Conservation (phyloP, 768 basidiomycete genomes). For the Lactarius akahatsu region DNA sequence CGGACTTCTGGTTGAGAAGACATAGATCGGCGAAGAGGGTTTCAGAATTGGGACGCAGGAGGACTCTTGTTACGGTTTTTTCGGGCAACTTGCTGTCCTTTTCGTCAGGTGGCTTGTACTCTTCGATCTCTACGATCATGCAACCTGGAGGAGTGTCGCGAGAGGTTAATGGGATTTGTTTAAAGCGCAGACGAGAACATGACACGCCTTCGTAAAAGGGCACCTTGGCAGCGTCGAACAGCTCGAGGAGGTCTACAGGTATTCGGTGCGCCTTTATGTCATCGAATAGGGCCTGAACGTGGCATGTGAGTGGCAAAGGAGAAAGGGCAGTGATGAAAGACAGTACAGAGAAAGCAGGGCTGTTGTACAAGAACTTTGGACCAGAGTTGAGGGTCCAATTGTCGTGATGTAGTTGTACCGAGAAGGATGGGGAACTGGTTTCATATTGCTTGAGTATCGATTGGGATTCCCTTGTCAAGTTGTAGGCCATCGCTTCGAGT, state of each 20-base stretch:
- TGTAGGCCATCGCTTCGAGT: constrained; percentile 60
- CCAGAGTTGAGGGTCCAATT: constrained; percentile 82
- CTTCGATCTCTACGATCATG: constrained; percentile 80
- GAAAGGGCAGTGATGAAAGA: background rate
- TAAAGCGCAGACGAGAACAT: background rate
- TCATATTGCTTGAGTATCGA: constrained; percentile 60
- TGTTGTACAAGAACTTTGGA: constrained; percentile 78
- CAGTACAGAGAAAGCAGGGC: constrained; percentile 59
- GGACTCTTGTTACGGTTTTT: constrained; percentile 47
- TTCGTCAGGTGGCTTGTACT: constrained; percentile 61
- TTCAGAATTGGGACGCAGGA: constrained; percentile 75
- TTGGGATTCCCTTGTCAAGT: constrained; percentile 63
- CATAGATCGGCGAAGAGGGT: constrained; percentile 80
- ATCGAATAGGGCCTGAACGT: constrained; percentile 66
- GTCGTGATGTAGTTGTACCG: constrained; percentile 74
- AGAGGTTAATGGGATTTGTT: background rate
- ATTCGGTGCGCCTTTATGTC: constrained; percentile 81
- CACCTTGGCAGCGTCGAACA: constrained; percentile 69
- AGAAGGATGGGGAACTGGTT: constrained; percentile 66
- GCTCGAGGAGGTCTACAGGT: constrained; percentile 80
- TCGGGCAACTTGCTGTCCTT: constrained; percentile 58
- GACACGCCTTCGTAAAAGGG: constrained; percentile 81
- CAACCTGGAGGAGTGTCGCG: constrained; percentile 52
- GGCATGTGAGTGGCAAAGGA: constrained; percentile 13
- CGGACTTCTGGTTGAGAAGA: constrained; percentile 57